phyloP scores from a whole-genome alignment of 225 moss, liverwort and hornwort species.

The Neckera pumila region DNA sequence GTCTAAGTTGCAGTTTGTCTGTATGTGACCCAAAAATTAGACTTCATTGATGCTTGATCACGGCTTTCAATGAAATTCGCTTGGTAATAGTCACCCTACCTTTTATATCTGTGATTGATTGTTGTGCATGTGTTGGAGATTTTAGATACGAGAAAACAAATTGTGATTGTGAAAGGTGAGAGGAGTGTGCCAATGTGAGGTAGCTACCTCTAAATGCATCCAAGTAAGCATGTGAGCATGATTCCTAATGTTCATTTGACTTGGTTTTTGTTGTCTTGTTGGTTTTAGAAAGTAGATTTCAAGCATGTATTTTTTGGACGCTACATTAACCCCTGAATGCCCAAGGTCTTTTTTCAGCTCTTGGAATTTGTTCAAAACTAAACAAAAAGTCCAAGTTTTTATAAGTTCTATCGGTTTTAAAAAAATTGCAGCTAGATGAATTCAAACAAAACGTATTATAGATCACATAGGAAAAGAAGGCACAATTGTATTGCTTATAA shows the following conservation, averaged over 20 bases:
- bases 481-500: accelerated
- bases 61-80: background rate
- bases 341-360: background rate
- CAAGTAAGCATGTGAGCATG: background rate
- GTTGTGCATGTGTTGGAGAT: background rate
- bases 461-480: background rate
- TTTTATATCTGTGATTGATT: background rate
- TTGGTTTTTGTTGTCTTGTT: background rate
- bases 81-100: background rate
- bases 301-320: background rate
- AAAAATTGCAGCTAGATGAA: accelerated
- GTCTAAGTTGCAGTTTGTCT: background rate
- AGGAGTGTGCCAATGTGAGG: background rate
- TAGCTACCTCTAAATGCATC: background rate
- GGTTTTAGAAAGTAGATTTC: background rate
- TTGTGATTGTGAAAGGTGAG: background rate
- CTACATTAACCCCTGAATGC: background rate
- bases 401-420: background rate
- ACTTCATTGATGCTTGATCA: background rate
- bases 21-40: too few species aligned
- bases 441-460: too few species aligned
- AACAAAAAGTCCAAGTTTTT: background rate
- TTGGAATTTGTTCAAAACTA: background rate
- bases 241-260: background rate
- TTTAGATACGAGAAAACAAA: background rate